A percentile compares a stretch with the other conserved stretches of the same genome.
These are phyloP conservation scores for Phytophthora uliginosa DNA, from an alignment of 352 stramenopile genomes.

Conservation along the genomic window DNA sequence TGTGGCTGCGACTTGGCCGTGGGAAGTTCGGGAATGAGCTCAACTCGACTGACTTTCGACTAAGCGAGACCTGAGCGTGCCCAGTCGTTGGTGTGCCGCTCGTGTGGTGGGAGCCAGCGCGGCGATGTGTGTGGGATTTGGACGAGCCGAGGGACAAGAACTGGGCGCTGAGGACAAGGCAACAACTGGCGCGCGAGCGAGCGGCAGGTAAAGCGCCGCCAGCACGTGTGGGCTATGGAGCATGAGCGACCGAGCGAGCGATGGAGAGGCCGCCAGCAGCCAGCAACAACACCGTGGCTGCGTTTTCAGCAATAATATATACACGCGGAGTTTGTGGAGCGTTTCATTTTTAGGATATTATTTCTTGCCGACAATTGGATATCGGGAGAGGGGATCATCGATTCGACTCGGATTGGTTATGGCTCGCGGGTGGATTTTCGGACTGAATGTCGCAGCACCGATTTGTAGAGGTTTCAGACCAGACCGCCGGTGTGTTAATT, in stretches of 20 bases:
- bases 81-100: constrained; percentile 17
- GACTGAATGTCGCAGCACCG: constrained; percentile 10
- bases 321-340: not conserved
- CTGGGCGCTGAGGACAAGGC: not conserved
- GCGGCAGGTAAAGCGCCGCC: not conserved
- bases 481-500: not conserved
- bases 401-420: constrained; percentile 10
- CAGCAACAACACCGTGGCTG: not conserved
- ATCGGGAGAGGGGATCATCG: not conserved
- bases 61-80: constrained; percentile 18
- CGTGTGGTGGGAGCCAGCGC: constrained; percentile 26
- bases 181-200: not conserved
- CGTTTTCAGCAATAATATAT: not conserved
- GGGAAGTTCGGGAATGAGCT: constrained; percentile 36
- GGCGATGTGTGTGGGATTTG: not conserved
- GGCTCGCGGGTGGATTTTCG: constrained; percentile 8
- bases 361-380: not conserved
- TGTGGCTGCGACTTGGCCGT: constrained; percentile 18
- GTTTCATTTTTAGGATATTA: constrained; percentile 4
- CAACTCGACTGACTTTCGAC: constrained; percentile 16
- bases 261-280: not conserved
- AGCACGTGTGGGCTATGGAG: not conserved
- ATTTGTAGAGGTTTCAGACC: constrained; percentile 21
- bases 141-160: constrained; percentile 13
- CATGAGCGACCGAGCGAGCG: not conserved